Percentiles rank a stretch among this genome's conserved stretches.
These are phyloP conservation scores for Saccharomycopsis javanensis DNA, from an alignment of 805 yeast genomes.

Conservation along the genomic window DNA sequence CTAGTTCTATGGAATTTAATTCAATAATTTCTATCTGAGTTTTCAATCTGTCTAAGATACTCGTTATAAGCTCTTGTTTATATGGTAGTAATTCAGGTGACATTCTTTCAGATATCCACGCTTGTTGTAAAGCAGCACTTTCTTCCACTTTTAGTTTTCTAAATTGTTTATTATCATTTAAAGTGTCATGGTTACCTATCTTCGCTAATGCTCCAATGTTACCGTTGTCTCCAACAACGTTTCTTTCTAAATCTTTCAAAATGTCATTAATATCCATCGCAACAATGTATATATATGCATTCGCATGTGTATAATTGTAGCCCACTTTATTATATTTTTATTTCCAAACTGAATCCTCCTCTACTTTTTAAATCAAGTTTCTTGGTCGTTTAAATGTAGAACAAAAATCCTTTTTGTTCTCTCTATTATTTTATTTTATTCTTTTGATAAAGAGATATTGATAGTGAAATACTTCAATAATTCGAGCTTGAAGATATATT, in stretches of 20 bases:
- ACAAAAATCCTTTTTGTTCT: too few relatives aligned
- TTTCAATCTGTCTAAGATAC: constrained; percentile 50
- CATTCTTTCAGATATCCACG: constrained; percentile 79
- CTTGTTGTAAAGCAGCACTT: constrained; percentile 38
- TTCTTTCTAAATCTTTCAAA: constrained; percentile 52
- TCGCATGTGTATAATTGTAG: too few relatives aligned
- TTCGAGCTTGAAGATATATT: too few relatives aligned
- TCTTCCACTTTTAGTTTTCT: constrained; percentile 28
- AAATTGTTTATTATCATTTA: constrained; percentile 2
- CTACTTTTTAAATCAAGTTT: too few relatives aligned
- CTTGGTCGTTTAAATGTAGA: too few relatives aligned
- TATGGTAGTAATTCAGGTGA: constrained; percentile 82
- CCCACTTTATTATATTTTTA: too few relatives aligned
- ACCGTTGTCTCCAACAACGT: constrained; percentile 20
- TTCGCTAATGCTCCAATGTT: constrained; percentile 25
- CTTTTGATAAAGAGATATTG: too few relatives aligned
- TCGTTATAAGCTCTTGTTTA: constrained; percentile 47
- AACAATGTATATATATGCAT: too few relatives aligned
- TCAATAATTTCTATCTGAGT: constrained; percentile 69
- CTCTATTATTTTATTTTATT: too few relatives aligned
- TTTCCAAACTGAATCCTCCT: too few relatives aligned
- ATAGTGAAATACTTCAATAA: too few relatives aligned
- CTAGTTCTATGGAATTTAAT: constrained; percentile 66
- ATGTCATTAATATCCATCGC: constrained; percentile 60
- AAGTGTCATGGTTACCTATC: constrained; percentile 16